Evolutionary conservation across 805 yeast genomes (phyloP).

Genomic region (Diddensiella santjacobensis): DNA sequence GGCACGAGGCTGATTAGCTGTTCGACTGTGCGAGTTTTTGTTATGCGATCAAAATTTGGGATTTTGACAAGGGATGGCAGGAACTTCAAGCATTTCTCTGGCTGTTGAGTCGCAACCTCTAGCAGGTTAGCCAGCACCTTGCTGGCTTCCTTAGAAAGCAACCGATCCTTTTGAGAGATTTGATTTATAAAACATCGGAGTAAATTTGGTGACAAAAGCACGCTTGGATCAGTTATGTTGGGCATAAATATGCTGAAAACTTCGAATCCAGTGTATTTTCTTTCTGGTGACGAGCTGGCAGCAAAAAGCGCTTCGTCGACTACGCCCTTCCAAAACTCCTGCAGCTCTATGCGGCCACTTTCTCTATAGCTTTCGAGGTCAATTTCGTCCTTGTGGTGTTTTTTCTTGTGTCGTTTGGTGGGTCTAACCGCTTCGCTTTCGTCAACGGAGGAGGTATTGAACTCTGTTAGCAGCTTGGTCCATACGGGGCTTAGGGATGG

Average conservation of each 20-base stretch:
- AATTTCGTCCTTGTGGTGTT: conserved; percentile 30
- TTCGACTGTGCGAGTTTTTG: conserved; percentile 67
- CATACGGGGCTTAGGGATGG: conserved; percentile 76
- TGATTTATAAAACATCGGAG: conserved; percentile 75
- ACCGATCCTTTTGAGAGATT: conserved; percentile 58
- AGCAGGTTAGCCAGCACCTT: conserved; percentile 44
- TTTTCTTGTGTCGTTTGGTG: conserved; percentile 39
- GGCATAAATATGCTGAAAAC: conserved; percentile 53
- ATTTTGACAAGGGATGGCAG: conserved; percentile 40
- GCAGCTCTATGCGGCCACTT: conserved; percentile 36
- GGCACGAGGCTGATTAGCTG: conserved; percentile 34
- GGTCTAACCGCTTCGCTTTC: conserved; percentile 25
- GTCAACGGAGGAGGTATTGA: conserved; percentile 6
- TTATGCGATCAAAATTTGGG: conserved; percentile 62
- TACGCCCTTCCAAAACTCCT: conserved; percentile 74
- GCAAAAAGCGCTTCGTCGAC: conserved; percentile 80
- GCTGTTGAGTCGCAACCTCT: conserved; percentile 37
- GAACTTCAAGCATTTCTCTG: conserved; percentile 34
- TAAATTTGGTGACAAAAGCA: conserved; percentile 45
- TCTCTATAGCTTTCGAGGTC: conserved; percentile 17
- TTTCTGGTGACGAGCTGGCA: conserved; percentile 72
- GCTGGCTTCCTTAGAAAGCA: conserved; percentile 64
- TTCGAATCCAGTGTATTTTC: conserved; percentile 84
- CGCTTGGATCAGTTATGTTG: conserved; percentile 23
- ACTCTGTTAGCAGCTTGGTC: conserved; percentile 52